A percentile compares a stretch with the other conserved stretches of the same genome.
Evolutionary conservation across 805 yeast genomes (phyloP).

Genomic region (Lachancea sp.): DNA sequence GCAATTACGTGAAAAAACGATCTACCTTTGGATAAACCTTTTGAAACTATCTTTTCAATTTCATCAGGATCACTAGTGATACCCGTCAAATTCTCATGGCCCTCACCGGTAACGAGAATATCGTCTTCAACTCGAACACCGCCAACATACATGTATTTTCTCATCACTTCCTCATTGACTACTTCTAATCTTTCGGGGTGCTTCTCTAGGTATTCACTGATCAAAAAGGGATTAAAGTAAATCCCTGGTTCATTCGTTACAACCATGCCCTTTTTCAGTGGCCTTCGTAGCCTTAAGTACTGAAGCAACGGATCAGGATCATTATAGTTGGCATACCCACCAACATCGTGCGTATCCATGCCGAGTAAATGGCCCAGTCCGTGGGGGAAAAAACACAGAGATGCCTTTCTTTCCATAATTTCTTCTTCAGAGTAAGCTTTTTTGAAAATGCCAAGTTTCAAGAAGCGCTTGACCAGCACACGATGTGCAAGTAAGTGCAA

Average conservation of each 20-base stretch:
- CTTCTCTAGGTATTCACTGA: constrained; percentile 52
- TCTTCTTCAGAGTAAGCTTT: constrained; percentile 52
- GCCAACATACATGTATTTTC: constrained; percentile 83
- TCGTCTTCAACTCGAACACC: constrained; percentile 98
- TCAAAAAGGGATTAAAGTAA: constrained; percentile 78
- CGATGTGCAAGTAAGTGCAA: constrained; percentile 75
- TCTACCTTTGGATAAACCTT: constrained; percentile 58
- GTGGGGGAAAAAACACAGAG: constrained; percentile 86
- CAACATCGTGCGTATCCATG: constrained; percentile 94
- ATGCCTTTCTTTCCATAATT: constrained; percentile 60
- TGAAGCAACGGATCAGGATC: constrained; percentile 73
- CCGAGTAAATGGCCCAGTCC: constrained; percentile 94
- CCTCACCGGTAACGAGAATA: constrained; percentile 66
- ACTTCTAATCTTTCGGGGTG: constrained; percentile 43
- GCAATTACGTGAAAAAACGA: constrained; percentile 56
- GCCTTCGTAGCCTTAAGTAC: constrained; percentile 76
- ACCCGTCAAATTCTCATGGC: constrained; percentile 74
- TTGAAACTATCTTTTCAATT: constrained; percentile 66
- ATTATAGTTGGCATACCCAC: constrained; percentile 77
- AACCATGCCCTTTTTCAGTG: constrained; percentile 68
- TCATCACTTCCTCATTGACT: constrained; percentile 59
- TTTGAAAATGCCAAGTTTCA: constrained; percentile 70
- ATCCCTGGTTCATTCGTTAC: constrained; percentile 94
- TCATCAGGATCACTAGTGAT: constrained; percentile 84
- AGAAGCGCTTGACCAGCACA: constrained; percentile 63